Conservation (phyloP, 768 basidiomycete species). For the Phaeotremella skinneri region DNA sequence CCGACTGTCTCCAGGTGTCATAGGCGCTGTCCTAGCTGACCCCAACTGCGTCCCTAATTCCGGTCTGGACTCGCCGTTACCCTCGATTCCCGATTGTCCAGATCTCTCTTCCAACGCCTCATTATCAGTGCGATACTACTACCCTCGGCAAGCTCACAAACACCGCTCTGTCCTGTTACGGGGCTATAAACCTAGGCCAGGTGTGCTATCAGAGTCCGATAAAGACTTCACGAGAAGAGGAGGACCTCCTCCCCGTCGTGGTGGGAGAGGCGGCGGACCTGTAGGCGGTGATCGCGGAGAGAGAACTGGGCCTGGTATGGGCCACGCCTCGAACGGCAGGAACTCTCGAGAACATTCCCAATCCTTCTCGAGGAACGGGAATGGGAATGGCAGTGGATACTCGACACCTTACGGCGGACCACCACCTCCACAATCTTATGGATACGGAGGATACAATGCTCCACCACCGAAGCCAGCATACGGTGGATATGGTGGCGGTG, state of each 20-base stretch:
- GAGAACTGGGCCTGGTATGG: conserved; percentile 35
- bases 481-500: conserved; percentile 11
- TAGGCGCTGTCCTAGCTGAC: conserved; percentile 75
- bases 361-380: not conserved
- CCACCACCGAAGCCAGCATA: not conserved
- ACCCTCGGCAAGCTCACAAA: conserved; percentile 79
- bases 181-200: conserved; percentile 62
- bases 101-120: conserved; percentile 87
- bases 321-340: conserved; percentile 22
- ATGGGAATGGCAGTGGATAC: conserved; percentile 19
- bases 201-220: conserved; percentile 67
- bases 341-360: not conserved
- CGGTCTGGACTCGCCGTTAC: conserved; percentile 76
- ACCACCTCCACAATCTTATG: conserved; percentile 5
- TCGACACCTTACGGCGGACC: conserved; percentile 18
- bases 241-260: conserved; percentile 37
- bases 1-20: conserved; percentile 71
- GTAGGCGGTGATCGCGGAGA: conserved; percentile 33
- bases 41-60: conserved; percentile 88
- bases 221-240: conserved; percentile 64
- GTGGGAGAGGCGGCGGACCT: conserved; percentile 46
- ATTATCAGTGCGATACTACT: conserved; percentile 80
- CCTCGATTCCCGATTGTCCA: conserved; percentile 58
- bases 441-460: conserved; percentile 13
- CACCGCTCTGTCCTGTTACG: conserved; percentile 81